These are phyloP conservation scores for Ottelia alismoides DNA, from an alignment of 106 monocot genomes.

Conservation along the genomic window DNA sequence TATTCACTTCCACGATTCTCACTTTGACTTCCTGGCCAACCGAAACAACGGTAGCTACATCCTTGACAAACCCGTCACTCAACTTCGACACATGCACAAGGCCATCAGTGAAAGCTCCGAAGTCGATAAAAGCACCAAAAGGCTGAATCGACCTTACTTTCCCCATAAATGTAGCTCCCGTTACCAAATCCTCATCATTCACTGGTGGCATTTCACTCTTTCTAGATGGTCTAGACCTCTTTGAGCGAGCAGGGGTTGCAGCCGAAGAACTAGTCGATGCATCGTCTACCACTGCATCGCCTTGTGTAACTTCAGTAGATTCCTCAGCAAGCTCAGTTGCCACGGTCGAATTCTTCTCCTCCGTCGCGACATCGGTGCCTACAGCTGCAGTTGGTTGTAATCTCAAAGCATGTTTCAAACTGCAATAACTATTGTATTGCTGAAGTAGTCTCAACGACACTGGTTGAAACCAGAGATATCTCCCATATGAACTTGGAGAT, in stretches of 20 bases:
- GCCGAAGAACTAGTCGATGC: conserved; percentile 12
- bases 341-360: conserved; percentile 41
- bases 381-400: conserved; percentile 32
- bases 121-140: conserved; percentile 89
- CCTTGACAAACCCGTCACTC: conserved; percentile 80
- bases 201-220: conserved; percentile 84
- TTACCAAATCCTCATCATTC: conserved; percentile 64
- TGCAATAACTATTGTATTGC: conserved; percentile 20
- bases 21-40: conserved; percentile 88
- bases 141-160: conserved; percentile 93
- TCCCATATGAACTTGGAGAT: conserved; percentile 9
- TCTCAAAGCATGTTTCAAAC: conserved; percentile 18
- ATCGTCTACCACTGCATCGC: conserved; percentile 18
- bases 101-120: conserved; percentile 90
- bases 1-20: conserved; percentile 63
- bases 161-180: conserved; percentile 76
- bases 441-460: conserved; percentile 21
- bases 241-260: conserved; percentile 12
- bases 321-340: conserved; percentile 25
- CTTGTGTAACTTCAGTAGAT: conserved; percentile 16
- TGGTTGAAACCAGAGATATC: conserved; percentile 19
- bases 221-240: conserved; percentile 29
- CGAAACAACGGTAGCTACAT: conserved; percentile 54
- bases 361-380: conserved; percentile 50
- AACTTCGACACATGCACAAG: conserved; percentile 85